Conservation (phyloP, 768 basidiomycete species). For the Lanmaoa pseudosensibilis region DNA sequence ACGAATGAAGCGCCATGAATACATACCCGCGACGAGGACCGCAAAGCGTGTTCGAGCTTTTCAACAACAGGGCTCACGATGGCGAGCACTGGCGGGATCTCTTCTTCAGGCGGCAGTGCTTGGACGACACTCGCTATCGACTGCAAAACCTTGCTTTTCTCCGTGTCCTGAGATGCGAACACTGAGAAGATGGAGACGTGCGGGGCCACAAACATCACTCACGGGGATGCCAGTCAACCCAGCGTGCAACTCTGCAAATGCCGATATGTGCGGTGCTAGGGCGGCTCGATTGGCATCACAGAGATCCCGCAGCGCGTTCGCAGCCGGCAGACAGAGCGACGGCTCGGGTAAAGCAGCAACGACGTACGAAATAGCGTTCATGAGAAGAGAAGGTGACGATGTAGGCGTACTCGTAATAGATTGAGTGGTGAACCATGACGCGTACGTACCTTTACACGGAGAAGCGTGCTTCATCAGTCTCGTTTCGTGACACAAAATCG, state of each 20-base stretch:
- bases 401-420: constrained; percentile 29
- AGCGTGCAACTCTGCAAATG: constrained; percentile 83
- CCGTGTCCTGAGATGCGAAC: constrained; percentile 57
- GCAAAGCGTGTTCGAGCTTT: constrained; percentile 63
- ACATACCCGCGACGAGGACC: constrained; percentile 52
- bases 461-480: background rate
- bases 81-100: constrained; percentile 74
- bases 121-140: constrained; percentile 93
- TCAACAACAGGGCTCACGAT: constrained; percentile 76
- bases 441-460: constrained; percentile 56
- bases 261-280: constrained; percentile 77
- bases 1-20: background rate
- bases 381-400: constrained; percentile 47
- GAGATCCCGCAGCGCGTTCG: constrained; percentile 78
- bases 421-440: constrained; percentile 75
- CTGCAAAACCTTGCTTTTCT: constrained; percentile 88
- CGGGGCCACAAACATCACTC: constrained; percentile 24
- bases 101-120: constrained; percentile 77
- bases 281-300: constrained; percentile 89
- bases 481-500: background rate
- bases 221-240: constrained; percentile 75
- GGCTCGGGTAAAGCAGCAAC: constrained; percentile 69
- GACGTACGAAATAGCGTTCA: constrained; percentile 68
- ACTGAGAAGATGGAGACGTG: background rate
- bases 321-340: constrained; percentile 65